These are phyloP conservation scores for Pleurotus cornucopiae DNA, from an alignment of 768 basidiomycete species.

Conservation along the genomic window DNA sequence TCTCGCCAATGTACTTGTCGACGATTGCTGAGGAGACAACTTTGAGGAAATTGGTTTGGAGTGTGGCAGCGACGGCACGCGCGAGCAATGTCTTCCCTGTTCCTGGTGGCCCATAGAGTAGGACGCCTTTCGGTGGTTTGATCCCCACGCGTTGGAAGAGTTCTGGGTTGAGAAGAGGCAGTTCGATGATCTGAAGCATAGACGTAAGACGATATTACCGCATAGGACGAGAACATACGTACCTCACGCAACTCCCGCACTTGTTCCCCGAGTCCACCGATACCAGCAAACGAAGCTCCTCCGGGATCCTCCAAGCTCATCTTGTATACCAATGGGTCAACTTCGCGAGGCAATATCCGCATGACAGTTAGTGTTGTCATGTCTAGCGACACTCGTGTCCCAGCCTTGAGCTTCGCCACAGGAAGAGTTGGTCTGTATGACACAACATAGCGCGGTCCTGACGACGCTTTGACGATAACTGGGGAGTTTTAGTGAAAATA, in stretches of 20 bases:
- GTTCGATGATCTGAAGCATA: conserved; percentile 77
- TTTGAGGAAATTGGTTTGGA: conserved; percentile 96
- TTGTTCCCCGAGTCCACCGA: conserved; percentile 94
- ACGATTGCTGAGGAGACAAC: conserved; percentile 98
- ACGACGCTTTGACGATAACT: conserved; percentile 99
- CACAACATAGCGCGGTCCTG: conserved; percentile 97
- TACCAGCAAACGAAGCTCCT: conserved; percentile 92
- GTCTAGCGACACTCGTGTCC: conserved; percentile 94
- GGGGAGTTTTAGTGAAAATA: conserved; percentile 1
- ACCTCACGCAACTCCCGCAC: conserved; percentile 95
- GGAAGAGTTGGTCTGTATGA: conserved; percentile 93
- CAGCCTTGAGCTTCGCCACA: conserved; percentile 86
- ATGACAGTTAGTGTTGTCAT: conserved; percentile 99
- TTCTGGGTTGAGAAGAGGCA: conserved; percentile 91
- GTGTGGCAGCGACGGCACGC: conserved; percentile 91
- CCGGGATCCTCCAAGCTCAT: conserved; percentile 99
- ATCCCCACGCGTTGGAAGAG: conserved; percentile 95
- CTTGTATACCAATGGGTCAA: conserved; percentile 98
- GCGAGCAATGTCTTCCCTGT: conserved; percentile 96
- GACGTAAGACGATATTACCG: not conserved
- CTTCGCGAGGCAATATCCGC: conserved; percentile 96
- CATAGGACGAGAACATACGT: conserved; percentile 17
- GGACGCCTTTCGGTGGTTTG: conserved; percentile 92
- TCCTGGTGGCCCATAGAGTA: conserved; percentile 94
- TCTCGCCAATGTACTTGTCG: conserved; percentile 98